phyloP scores from a whole-genome alignment of 768 basidiomycete genomes.

The Psilocybe azurescens region DNA sequence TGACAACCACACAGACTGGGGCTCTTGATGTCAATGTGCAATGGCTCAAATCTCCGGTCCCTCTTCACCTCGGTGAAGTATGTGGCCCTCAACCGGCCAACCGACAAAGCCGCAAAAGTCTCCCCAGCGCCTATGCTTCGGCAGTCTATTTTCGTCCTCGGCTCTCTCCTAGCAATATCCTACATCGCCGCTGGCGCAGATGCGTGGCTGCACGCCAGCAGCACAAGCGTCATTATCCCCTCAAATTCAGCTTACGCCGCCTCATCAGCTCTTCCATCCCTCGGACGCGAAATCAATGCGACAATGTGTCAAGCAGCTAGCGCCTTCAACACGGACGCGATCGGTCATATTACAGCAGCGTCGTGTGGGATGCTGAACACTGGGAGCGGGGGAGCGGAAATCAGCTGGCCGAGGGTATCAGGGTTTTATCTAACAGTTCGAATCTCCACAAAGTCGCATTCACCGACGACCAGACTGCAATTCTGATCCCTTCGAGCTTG shows the following conservation, averaged over 20 bases:
- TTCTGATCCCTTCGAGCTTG: conserved; percentile 6
- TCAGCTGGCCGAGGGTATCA: background rate
- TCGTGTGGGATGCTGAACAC: conserved; percentile 4
- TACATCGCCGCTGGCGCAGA: conserved; percentile 9
- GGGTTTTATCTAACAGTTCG: conserved; percentile 4
- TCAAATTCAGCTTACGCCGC: background rate
- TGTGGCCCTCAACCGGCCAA: background rate
- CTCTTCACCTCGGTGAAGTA: background rate
- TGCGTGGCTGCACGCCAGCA: conserved; percentile 12
- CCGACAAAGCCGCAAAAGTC: background rate
- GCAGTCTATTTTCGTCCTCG: conserved; percentile 7
- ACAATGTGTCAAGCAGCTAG: conserved; percentile 1
- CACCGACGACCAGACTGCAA: conserved; percentile 11
- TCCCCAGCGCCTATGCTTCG: conserved; percentile 5
- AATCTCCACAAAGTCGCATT: conserved; percentile 3
- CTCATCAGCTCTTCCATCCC: background rate
- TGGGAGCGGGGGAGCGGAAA: background rate
- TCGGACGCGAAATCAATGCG: conserved; percentile 8
- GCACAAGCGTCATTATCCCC: background rate
- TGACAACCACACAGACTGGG: background rate
- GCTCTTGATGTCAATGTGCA: conserved; percentile 4
- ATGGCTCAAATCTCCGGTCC: background rate
- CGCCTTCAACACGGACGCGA: background rate
- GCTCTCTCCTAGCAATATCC: conserved; percentile 2
- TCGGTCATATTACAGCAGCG: background rate